Evolutionary conservation across 441 rosid genomes (phyloP).

Genomic region (Populus hybrid): DNA sequence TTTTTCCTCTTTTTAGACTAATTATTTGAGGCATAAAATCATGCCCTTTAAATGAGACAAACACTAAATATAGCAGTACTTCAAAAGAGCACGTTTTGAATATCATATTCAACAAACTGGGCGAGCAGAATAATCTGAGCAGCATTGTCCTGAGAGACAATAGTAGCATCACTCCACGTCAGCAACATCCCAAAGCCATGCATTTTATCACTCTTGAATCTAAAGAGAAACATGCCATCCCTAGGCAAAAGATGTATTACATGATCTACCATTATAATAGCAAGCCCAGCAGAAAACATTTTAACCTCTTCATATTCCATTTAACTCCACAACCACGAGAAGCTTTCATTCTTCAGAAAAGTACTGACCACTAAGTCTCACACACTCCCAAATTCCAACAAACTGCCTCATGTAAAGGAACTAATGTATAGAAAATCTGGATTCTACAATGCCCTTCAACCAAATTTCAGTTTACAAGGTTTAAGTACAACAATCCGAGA

Average conservation of each 20-base stretch:
- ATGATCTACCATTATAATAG: neutral
- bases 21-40: neutral
- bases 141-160: neutral
- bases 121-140: neutral
- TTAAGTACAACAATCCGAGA: neutral
- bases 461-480: neutral
- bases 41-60: neutral
- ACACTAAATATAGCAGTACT: neutral
- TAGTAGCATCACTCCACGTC: neutral
- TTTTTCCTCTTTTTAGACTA: neutral
- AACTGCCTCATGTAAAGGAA: neutral
- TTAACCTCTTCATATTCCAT: neutral
- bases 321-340: neutral
- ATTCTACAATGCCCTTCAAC: neutral
- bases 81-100: neutral
- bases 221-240: neutral
- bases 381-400: too few relatives aligned
- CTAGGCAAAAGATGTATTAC: neutral
- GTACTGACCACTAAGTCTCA: neutral
- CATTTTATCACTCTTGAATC: neutral
- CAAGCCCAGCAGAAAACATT: neutral
- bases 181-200: neutral
- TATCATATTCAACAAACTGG: neutral
- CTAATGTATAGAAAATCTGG: neutral
- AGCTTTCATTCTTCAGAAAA: neutral